Evolutionary conservation across 1,284 basidiomycete genomes (phyloP), one percentile per base, ranked within the genome.

Genomic region (Sporisorium exsertum): DNA sequence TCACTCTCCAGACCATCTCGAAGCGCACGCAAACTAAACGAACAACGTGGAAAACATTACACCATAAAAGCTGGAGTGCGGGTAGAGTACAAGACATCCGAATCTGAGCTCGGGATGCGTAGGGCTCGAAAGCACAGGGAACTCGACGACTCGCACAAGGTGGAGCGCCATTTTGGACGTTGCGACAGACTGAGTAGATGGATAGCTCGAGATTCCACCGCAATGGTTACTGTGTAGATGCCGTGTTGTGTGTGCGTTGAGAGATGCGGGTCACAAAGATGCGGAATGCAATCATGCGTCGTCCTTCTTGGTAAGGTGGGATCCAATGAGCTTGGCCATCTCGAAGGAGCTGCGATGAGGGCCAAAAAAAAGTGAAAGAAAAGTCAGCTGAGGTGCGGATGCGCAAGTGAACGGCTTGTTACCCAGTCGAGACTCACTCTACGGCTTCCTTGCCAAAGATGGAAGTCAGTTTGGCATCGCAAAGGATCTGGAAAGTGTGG

Each of bases 381-480:
- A 12, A 2, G 61, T 59, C 20, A 60, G 59, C 22, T 32, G 18
- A 7, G 37, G 35, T 27, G 33, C 22, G 46, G 16, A 51, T 51
- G 42, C 18, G 16, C 22, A 16, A 13, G 24, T 20, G 26, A n/a
- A 16, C 9, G 18, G 20, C 1, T 35, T 43, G 9, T 18, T 8
- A 20, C 15, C 29, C 22, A 13, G 20, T 10, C 8, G 22, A 15
- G n/a, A 83, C 81, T 70, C 58, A 83, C 80, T 92, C 90, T 58
- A 94, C 91, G 82, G 90, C 91, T 76, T 93, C 91, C 20, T 89
- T 89, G 66, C 89, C 89, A 86, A 94, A 94, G 37, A 94, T 88
- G 12, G 89, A 89, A 65, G 88, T 89, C 78, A 94, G 86, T 43
- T 87, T 88, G 32, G 88, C 87, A 85, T 95, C 93, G 81, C 93